Conservation (phyloP, 108 stramenopile genomes). For the Phaeodactylum tricornutum region DNA sequence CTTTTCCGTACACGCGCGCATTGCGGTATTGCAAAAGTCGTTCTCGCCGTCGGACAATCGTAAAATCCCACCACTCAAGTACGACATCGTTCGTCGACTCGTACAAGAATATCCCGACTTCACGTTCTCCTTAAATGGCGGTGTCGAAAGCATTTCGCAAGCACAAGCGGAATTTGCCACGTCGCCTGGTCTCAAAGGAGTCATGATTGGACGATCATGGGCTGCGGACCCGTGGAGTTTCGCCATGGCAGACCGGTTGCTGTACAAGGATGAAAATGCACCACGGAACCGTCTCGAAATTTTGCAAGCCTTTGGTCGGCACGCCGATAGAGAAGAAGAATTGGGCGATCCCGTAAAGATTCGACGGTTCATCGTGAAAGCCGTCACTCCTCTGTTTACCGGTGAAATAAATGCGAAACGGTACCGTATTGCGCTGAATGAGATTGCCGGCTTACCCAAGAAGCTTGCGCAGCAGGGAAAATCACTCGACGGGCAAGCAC, state of each 20-base stretch:
- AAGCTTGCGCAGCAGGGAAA: slow-evolving; percentile 29
- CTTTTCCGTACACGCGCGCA: slow-evolving; percentile 95
- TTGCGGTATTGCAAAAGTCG: slow-evolving; percentile 83
- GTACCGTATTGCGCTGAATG: slow-evolving; percentile 73
- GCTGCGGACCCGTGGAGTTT: slow-evolving; percentile 82
- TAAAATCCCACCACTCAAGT: slow-evolving; percentile 89
- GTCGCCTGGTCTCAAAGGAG: slow-evolving; percentile 50
- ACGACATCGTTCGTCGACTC: slow-evolving; percentile 63
- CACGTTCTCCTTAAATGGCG: slow-evolving; percentile 81
- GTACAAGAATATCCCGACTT: slow-evolving; percentile 74
- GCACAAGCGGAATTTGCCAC: slow-evolving; percentile 49
- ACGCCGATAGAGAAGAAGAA: slow-evolving; percentile 62
- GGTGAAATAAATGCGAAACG: slow-evolving; percentile 78
- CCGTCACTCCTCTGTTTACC: slow-evolving; percentile 66
- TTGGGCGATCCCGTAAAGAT: slow-evolving; percentile 50
- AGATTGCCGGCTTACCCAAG: slow-evolving; percentile 54
- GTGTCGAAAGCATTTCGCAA: slow-evolving; percentile 55
- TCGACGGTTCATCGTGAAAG: slow-evolving; percentile 63
- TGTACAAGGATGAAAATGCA: slow-evolving; percentile 30
- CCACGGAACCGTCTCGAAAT: slow-evolving; percentile 58
- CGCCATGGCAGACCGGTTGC: slow-evolving; percentile 61
- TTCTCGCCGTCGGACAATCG: slow-evolving; percentile 95
- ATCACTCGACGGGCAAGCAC: slow-evolving; percentile 27
- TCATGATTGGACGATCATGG: slow-evolving; percentile 79
- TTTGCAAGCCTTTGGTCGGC: slow-evolving; percentile 49